Evolutionary conservation across 768 basidiomycete genomes (phyloP).

Genomic region (Psilocybe sp.): DNA sequence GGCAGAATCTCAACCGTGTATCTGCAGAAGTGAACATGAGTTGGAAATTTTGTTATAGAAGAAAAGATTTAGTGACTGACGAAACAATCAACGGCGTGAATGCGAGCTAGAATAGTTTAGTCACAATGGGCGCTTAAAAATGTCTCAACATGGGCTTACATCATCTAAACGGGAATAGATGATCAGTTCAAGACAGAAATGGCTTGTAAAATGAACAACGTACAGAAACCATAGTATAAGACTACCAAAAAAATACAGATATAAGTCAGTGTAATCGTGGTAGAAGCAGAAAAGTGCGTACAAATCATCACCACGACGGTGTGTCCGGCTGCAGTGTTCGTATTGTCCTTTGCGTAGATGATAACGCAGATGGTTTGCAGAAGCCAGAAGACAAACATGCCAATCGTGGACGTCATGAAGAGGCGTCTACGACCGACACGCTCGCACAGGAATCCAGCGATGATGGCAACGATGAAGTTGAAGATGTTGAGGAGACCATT

Average conservation of each 20-base stretch:
- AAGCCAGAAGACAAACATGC: conserved; percentile 56
- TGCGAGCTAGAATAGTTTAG: conserved; percentile 20
- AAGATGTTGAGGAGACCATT: conserved; percentile 55
- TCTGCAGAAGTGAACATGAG: conserved; percentile 10
- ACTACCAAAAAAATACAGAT: conserved; percentile 13
- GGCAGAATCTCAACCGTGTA: conserved; percentile 31
- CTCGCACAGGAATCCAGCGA: conserved; percentile 48
- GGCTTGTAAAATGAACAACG: conserved; percentile 13
- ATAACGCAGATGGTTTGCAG: conserved; percentile 54
- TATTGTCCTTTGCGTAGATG: conserved; percentile 32
- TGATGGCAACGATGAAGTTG: conserved; percentile 52
- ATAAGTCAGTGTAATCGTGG: background rate
- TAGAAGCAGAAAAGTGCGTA: conserved; percentile 5
- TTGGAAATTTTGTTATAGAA: background rate
- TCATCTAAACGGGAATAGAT: conserved; percentile 18
- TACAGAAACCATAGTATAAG: conserved; percentile 31
- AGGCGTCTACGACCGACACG: conserved; percentile 46
- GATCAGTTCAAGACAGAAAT: background rate
- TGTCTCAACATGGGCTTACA: conserved; percentile 12
- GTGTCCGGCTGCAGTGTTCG: conserved; percentile 45
- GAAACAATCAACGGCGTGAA: conserved; percentile 33
- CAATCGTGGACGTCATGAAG: conserved; percentile 45
- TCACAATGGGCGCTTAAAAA: background rate
- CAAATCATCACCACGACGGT: conserved; percentile 51
- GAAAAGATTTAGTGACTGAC: conserved; percentile 12